These are phyloP conservation scores for Galeopsis tetrahit DNA, from an alignment of 257 asterid species.

Conservation along the genomic window DNA sequence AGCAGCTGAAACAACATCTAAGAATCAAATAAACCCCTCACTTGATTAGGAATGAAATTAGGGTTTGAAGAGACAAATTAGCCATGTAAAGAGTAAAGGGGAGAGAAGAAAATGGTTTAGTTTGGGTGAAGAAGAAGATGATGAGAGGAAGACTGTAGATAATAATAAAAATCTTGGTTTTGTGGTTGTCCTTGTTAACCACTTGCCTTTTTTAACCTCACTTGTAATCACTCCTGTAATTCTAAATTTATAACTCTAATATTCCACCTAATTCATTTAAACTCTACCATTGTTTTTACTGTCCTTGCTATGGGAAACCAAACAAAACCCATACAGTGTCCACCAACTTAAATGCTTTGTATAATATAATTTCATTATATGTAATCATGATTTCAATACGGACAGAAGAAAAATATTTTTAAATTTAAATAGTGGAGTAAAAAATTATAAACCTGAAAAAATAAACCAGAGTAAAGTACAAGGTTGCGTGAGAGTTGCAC, in stretches of 20 bases:
- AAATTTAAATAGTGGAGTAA: background rate
- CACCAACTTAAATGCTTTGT: too few relatives aligned
- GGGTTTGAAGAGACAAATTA: constrained; percentile 34
- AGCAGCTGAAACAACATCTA: constrained; percentile 48
- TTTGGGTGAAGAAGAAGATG: constrained; percentile 39
- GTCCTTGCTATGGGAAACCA: too few relatives aligned
- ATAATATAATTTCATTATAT: too few relatives aligned
- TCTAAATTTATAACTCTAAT: constrained; percentile 24
- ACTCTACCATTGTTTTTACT: too few relatives aligned
- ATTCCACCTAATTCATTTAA: too few relatives aligned
- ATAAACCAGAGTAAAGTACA: constrained; percentile 29
- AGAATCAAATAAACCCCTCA: background rate
- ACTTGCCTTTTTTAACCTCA: constrained; percentile 36
- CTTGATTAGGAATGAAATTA: constrained; percentile 44
- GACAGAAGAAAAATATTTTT: background rate
- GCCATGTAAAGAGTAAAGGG: constrained; percentile 27
- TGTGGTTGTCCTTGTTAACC: constrained; percentile 77
- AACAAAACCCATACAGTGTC: too few relatives aligned
- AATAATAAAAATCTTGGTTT: constrained; percentile 60
- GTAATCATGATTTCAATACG: background rate
- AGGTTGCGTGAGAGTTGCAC: constrained; percentile 54
- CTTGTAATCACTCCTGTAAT: constrained; percentile 35
- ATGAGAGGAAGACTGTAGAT: constrained; percentile 52
- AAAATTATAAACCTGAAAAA: background rate
- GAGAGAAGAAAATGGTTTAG: constrained; percentile 25